These are phyloP conservation scores for Pezicula rhizophila DNA, from an alignment of 2,329 filamentous ascomycete genomes.

Conservation along the genomic window DNA sequence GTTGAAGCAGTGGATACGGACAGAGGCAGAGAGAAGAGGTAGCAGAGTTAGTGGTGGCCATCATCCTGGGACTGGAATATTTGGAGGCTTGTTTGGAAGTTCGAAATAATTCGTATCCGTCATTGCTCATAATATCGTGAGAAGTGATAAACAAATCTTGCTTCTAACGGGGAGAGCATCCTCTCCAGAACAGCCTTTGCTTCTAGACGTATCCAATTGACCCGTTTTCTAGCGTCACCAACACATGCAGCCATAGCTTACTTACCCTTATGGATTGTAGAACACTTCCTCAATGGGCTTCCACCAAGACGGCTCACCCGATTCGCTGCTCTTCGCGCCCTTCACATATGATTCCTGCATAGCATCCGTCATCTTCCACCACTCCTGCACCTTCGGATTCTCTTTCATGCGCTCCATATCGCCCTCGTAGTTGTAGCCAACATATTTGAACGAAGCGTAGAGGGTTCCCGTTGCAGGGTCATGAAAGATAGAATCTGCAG, in stretches of 20 bases:
- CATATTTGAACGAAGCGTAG: constrained; percentile 73
- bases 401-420: constrained; percentile 74
- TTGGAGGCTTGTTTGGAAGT: constrained; percentile 32
- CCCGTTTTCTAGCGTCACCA: background rate
- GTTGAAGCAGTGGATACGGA: constrained; percentile 47
- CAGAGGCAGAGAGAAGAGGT: constrained; percentile 42
- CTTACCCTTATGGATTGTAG: constrained; percentile 40
- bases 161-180: background rate
- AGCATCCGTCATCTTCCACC: constrained; percentile 76
- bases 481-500: constrained; percentile 65
- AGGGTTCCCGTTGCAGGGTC: constrained; percentile 57
- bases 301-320: constrained; percentile 62
- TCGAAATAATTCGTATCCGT: constrained; percentile 12
- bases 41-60: constrained; percentile 38
- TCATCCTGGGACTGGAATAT: constrained; percentile 32
- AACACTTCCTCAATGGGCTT: constrained; percentile 65
- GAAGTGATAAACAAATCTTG: background rate
- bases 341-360: constrained; percentile 63
- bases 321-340: constrained; percentile 52
- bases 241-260: background rate
- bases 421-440: constrained; percentile 63
- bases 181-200: background rate
- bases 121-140: background rate
- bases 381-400: constrained; percentile 67
- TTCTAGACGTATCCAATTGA: background rate